A percentile compares a stretch with the other conserved stretches of the same genome.
Evolutionary conservation across 768 basidiomycete species (phyloP).

Genomic region (Lactarius akahatsu): DNA sequence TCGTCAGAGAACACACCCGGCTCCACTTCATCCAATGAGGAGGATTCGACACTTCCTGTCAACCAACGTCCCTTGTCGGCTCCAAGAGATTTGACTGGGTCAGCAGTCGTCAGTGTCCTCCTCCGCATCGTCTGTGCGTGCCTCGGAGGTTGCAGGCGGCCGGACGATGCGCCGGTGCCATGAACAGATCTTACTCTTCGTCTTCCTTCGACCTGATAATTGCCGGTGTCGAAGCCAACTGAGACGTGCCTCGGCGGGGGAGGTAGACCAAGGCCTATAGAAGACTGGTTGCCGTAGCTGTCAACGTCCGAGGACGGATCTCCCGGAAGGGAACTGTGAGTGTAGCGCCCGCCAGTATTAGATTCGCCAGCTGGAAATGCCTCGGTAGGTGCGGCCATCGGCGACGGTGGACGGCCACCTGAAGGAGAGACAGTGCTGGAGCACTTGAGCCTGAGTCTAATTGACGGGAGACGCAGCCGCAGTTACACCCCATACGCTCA

Average conservation of each 20-base stretch:
- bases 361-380: slow-evolving; percentile 33
- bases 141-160: slow-evolving; percentile 20
- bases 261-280: slow-evolving; percentile 35
- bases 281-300: slow-evolving; percentile 22
- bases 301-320: slow-evolving; percentile 23
- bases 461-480: neutral
- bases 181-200: slow-evolving; percentile 37
- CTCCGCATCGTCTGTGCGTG: slow-evolving; percentile 20
- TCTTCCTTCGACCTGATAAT: slow-evolving; percentile 31
- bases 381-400: slow-evolving; percentile 19
- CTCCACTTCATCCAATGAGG: slow-evolving; percentile 28
- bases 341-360: slow-evolving; percentile 28
- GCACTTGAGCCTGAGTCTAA: neutral
- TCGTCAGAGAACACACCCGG: slow-evolving; percentile 59
- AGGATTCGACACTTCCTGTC: slow-evolving; percentile 13
- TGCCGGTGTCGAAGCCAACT: slow-evolving; percentile 15
- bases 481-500: neutral
- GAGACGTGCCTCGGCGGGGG: slow-evolving; percentile 28
- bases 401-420: neutral
- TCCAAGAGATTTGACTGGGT: slow-evolving; percentile 15
- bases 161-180: slow-evolving; percentile 16
- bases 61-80: slow-evolving; percentile 23
- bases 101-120: slow-evolving; percentile 26
- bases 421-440: neutral
- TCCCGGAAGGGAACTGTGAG: slow-evolving; percentile 38